A percentile compares a stretch with the other conserved stretches of the same genome.
Evolutionary conservation across 2,329 filamentous ascomycete species (phyloP).

Genomic region (Ceratocystis diversiconidia): DNA sequence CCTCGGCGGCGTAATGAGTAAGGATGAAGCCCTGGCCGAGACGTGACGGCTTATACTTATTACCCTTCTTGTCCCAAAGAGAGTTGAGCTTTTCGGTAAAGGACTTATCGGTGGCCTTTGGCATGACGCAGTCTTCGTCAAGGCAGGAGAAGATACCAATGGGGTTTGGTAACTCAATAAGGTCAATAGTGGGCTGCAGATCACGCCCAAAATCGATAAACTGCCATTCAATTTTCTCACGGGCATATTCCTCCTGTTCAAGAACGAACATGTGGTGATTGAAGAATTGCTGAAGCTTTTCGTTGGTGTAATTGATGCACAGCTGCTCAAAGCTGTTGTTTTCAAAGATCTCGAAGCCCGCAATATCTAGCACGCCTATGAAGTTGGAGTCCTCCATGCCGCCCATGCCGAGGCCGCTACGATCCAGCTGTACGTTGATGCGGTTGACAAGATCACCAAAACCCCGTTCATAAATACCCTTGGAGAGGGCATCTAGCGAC

Average conservation of each 20-base stretch:
- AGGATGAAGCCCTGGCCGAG: constrained; percentile 86
- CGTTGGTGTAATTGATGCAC: constrained; percentile 99
- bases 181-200: constrained; percentile 89
- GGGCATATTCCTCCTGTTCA: constrained; percentile 93
- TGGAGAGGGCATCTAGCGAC: constrained; percentile 77
- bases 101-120: constrained; percentile 89
- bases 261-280: constrained; percentile 99
- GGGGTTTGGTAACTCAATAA: constrained; percentile 90
- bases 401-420: constrained; percentile 61
- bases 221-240: constrained; percentile 98
- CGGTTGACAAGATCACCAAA: constrained; percentile 85
- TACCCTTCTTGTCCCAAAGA: constrained; percentile 89
- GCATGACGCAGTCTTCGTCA: constrained; percentile 97
- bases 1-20: constrained; percentile 93
- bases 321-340: constrained; percentile 97
- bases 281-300: constrained; percentile 98
- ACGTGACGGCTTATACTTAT: constrained; percentile 80
- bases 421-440: constrained; percentile 84
- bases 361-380: constrained; percentile 96
- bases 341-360: constrained; percentile 97
- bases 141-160: constrained; percentile 98
- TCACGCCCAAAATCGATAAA: constrained; percentile 98
- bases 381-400: constrained; percentile 74
- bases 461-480: constrained; percentile 92
- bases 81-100: constrained; percentile 97